Evolutionary conservation across 306 rosid genomes (phyloP).

Genomic region (Inga laurina): DNA sequence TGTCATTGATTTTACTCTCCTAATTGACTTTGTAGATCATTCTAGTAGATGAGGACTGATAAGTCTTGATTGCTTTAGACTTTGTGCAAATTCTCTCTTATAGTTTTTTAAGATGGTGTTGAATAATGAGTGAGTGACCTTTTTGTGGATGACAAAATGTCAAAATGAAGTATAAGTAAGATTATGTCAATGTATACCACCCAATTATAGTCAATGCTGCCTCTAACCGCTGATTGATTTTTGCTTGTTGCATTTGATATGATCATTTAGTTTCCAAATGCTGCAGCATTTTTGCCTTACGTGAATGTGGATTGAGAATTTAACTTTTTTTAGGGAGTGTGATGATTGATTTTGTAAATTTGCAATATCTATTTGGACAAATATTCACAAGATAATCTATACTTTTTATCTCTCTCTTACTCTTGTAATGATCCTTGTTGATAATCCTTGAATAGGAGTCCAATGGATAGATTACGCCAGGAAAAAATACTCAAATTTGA

Average conservation of each 20-base stretch:
- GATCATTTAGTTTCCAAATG: not conserved
- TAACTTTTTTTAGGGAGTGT: not conserved
- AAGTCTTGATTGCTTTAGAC: not conserved
- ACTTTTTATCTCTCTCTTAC: not conserved
- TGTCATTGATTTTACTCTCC: not conserved
- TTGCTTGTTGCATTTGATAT: not conserved
- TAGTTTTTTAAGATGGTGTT: not conserved
- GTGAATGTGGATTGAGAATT: not conserved
- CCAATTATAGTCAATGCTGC: not conserved
- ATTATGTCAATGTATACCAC: not conserved
- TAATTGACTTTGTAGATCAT: not conserved
- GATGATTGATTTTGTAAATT: not conserved
- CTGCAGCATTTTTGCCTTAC: not conserved
- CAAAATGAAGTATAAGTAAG: not conserved
- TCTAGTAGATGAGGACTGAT: not conserved
- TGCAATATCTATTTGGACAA: not conserved
- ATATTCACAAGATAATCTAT: not conserved
- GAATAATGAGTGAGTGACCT: not conserved
- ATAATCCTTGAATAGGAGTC: slow-evolving; percentile 32
- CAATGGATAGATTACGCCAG: slow-evolving; percentile 54
- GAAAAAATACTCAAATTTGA: slow-evolving; percentile 66
- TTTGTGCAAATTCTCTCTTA: not conserved
- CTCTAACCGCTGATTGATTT: not conserved
- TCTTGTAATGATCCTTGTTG: not conserved
- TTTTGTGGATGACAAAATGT: slow-evolving; percentile 16